Percentiles rank a stretch among this genome's conserved stretches.
Evolutionary conservation across 352 stramenopile species (phyloP).

Genomic region (Globisporangium cylindrosporum): DNA sequence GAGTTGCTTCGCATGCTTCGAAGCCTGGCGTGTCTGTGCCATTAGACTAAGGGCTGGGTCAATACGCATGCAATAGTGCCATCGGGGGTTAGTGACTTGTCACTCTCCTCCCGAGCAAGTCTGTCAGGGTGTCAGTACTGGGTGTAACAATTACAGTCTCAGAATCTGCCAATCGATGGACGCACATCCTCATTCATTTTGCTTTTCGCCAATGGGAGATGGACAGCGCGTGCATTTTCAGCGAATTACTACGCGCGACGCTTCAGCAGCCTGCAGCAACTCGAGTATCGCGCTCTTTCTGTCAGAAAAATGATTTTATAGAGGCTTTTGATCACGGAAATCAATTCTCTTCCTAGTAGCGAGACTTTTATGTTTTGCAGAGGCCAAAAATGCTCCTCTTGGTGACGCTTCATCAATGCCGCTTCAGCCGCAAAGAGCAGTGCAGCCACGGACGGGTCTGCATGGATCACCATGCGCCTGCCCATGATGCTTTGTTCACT

Average conservation of each 20-base stretch:
- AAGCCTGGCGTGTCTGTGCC: constrained; percentile 85
- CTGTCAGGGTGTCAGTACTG: constrained; percentile 87
- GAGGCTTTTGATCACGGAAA: not conserved
- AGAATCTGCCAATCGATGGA: constrained; percentile 87
- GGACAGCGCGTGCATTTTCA: constrained; percentile 19
- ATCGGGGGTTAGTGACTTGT: constrained; percentile 5
- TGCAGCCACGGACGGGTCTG: not conserved
- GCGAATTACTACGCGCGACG: constrained; percentile 1
- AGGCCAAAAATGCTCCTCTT: not conserved
- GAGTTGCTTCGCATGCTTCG: constrained; percentile 60
- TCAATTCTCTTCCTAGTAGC: not conserved
- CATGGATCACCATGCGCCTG: not conserved
- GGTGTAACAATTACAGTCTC: constrained; percentile 50
- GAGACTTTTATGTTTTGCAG: not conserved
- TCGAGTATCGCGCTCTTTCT: not conserved
- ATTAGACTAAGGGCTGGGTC: constrained; percentile 91
- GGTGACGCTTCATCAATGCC: not conserved
- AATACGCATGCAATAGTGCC: constrained; percentile 80
- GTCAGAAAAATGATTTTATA: not conserved
- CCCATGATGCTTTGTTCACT: not conserved
- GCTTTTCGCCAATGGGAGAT: constrained; percentile 17
- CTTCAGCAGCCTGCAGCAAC: not conserved
- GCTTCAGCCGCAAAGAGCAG: not conserved
- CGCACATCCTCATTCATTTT: constrained; percentile 35
- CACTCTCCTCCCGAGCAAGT: constrained; percentile 15